Evolutionary conservation across 495 filamentous ascomycete species (phyloP).

Genomic region (Aspergillus avenaceus): DNA sequence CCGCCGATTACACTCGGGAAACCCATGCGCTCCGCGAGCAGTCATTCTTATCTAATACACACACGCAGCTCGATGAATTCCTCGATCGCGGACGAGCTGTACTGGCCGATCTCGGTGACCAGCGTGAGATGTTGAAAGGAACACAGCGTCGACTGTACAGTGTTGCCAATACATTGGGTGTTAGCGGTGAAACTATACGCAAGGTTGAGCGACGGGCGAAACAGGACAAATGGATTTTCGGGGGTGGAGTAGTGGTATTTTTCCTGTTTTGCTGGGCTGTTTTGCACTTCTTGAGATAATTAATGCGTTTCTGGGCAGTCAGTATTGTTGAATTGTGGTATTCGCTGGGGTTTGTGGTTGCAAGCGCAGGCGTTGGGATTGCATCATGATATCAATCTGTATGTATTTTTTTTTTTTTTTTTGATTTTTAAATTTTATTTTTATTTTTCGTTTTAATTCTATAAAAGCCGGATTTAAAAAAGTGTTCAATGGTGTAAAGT

Average conservation of each 20-base stretch:
- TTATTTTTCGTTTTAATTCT: neutral
- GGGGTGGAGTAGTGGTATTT: constrained; percentile 82
- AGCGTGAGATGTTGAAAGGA: constrained; percentile 89
- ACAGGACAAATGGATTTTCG: constrained; percentile 98
- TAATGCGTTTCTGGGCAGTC: constrained; percentile 2
- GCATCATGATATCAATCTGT: constrained; percentile 5
- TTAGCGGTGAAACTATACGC: constrained; percentile 92
- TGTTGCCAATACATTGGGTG: constrained; percentile 88
- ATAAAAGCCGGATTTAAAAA: no score
- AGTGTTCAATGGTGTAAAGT: neutral
- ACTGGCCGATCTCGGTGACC: constrained; percentile 80
- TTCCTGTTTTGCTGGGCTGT: constrained; percentile 89
- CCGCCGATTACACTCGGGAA: constrained; percentile 64
- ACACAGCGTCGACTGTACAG: constrained; percentile 88
- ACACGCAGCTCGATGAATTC: constrained; percentile 86
- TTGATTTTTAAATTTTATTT: neutral
- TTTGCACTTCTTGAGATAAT: constrained; percentile 73
- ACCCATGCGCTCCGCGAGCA: constrained; percentile 86
- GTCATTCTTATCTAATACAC: constrained; percentile 73
- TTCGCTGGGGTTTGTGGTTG: constrained; percentile 17
- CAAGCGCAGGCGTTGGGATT: constrained; percentile 36
- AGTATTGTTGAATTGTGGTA: constrained; percentile 5
- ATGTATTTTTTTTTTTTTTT: neutral
- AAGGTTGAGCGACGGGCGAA: constrained; percentile 88
- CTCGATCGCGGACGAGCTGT: constrained; percentile 87